phyloP scores from a whole-genome alignment of 345 rosid genomes.

The Erucastrum elatum region DNA sequence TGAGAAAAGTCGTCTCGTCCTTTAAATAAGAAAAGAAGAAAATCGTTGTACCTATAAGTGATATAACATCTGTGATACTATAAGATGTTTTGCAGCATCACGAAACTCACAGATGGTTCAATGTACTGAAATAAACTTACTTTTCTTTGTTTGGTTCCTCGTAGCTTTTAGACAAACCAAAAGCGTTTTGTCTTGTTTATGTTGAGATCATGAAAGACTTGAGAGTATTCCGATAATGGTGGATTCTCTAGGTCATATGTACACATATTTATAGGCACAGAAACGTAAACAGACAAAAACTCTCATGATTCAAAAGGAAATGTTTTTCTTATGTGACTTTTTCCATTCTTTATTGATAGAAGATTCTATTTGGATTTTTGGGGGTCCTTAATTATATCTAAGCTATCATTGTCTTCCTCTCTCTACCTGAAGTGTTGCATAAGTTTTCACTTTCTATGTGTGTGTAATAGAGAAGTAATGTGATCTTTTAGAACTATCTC shows the following conservation, averaged over 20 bases:
- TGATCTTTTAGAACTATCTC: conserved; percentile 39
- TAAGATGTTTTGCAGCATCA: background rate
- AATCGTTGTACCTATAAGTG: background rate
- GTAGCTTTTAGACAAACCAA: conserved; percentile 28
- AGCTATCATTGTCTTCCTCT: conserved; percentile 41
- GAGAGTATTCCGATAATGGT: conserved; percentile 25
- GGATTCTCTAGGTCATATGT: conserved; percentile 35
- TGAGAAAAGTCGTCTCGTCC: background rate
- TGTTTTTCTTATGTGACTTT: conserved; percentile 11
- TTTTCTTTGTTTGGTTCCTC: conserved; percentile 10
- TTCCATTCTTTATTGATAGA: conserved; percentile 14
- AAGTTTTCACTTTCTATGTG: conserved; percentile 39
- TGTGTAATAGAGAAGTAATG: conserved; percentile 39
- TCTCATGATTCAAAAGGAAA: conserved; percentile 35
- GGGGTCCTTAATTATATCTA: conserved; percentile 36
- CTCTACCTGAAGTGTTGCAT: conserved; percentile 46
- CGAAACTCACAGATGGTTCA: background rate
- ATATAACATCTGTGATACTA: background rate
- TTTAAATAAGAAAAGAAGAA: background rate
- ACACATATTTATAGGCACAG: conserved; percentile 25
- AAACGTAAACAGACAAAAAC: conserved; percentile 37
- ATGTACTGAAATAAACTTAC: conserved; percentile 27
- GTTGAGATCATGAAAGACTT: conserved; percentile 25
- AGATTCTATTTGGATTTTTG: conserved; percentile 39
- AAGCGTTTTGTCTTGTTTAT: conserved; percentile 35